Evolutionary conservation across 1,284 basidiomycete species (phyloP).

Genomic region (Austropuccinia psidii): DNA sequence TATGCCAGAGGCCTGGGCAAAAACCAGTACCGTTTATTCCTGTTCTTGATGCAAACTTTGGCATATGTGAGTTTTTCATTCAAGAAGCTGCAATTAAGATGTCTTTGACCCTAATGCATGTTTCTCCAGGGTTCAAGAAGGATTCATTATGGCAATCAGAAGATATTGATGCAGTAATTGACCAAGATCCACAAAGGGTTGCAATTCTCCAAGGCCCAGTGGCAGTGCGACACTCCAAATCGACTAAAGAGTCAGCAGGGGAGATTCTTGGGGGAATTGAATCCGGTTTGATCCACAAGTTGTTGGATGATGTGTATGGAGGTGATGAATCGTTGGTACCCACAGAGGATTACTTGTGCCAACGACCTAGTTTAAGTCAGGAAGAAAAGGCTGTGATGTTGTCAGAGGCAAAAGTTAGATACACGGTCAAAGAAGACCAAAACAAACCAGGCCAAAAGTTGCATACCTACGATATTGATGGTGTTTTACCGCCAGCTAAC

Average conservation of each 20-base stretch:
- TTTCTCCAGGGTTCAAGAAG: conserved; percentile 50
- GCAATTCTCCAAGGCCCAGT: conserved; percentile 96
- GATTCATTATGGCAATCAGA: conserved; percentile 97
- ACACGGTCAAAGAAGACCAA: conserved; percentile 51
- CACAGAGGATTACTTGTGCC: conserved; percentile 73
- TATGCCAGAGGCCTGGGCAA: conserved; percentile 87
- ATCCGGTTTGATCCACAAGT: conserved; percentile 63
- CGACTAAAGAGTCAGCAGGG: conserved; percentile 87
- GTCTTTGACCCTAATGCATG: neutral
- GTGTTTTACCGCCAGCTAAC: conserved; percentile 45
- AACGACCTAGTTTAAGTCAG: conserved; percentile 49
- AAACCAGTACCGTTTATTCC: conserved; percentile 99
- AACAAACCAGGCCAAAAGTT: conserved; percentile 52
- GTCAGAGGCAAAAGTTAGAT: conserved; percentile 52
- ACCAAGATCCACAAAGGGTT: conserved; percentile 94
- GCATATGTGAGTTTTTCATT: conserved; percentile 61
- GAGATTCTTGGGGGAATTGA: conserved; percentile 85
- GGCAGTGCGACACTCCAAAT: conserved; percentile 74
- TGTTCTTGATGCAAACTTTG: conserved; percentile 83
- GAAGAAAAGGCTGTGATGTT: conserved; percentile 41
- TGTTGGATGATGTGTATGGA: conserved; percentile 72
- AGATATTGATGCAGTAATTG: conserved; percentile 96
- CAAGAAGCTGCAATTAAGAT: neutral
- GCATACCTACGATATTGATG: conserved; percentile 44
- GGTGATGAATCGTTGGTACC: conserved; percentile 74